phyloP scores from a whole-genome alignment of 257 asterid genomes.

The Solanum clarkiae region DNA sequence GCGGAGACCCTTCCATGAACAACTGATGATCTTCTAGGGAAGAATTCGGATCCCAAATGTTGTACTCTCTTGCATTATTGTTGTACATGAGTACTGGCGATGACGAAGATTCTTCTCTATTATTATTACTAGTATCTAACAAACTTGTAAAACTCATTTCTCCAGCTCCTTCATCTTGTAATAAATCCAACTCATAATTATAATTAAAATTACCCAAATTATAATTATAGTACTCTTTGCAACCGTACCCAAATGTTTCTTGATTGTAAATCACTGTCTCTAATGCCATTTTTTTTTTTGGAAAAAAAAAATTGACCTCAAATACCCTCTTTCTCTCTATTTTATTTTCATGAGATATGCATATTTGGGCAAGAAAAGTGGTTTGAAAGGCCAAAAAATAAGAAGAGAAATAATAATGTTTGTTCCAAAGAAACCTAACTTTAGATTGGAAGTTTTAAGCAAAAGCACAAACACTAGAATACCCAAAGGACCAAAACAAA shows the following conservation, averaged over 20 bases:
- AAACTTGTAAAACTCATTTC: slow-evolving; percentile 10
- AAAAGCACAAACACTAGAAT: slow-evolving; percentile 6
- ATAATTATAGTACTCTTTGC: slow-evolving; percentile 12
- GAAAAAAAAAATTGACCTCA: neutral
- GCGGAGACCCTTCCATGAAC: neutral
- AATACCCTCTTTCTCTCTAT: neutral
- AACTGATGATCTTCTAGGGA: slow-evolving; percentile 6
- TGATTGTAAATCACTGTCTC: slow-evolving; percentile 23
- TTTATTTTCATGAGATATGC: neutral
- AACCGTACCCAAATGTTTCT: slow-evolving; percentile 19
- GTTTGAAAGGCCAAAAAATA: neutral
- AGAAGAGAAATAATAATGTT: neutral
- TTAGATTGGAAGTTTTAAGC: slow-evolving; percentile 13
- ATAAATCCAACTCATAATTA: slow-evolving; percentile 5
- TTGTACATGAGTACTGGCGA: slow-evolving; percentile 3
- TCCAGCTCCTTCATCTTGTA: slow-evolving; percentile 10
- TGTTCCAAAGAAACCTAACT: slow-evolving; percentile 1
- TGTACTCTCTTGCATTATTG: neutral
- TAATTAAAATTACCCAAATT: neutral
- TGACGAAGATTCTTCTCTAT: slow-evolving; percentile 15
- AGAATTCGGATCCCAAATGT: slow-evolving; percentile 17
- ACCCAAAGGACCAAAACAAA: slow-evolving; percentile 8
- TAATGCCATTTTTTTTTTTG: slow-evolving; percentile 15
- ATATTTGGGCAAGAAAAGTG: neutral
- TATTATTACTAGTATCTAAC: neutral